These are phyloP conservation scores for Rhizophora apiculata DNA, from an alignment of 345 rosid genomes.

Conservation along the genomic window DNA sequence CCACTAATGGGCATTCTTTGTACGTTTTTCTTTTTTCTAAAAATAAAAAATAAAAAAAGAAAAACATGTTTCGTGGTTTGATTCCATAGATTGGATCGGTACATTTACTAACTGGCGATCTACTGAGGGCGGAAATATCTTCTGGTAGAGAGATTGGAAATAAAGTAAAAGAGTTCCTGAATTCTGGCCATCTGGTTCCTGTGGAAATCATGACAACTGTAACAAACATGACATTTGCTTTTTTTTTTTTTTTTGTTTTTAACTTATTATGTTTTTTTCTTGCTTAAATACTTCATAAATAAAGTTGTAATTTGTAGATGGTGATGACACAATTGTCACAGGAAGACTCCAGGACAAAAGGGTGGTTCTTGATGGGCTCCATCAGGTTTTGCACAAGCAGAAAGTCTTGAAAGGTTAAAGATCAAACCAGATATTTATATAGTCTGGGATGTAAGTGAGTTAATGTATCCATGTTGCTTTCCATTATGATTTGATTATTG, in stretches of 20 bases:
- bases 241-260: neutral
- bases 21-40: neutral
- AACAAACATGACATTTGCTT: slow-evolving; percentile 8
- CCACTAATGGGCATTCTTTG: neutral
- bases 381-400: slow-evolving; percentile 65
- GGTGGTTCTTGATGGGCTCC: slow-evolving; percentile 95
- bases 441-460: slow-evolving; percentile 57
- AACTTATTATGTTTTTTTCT: neutral
- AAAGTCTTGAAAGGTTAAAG: slow-evolving; percentile 64
- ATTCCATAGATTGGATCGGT: slow-evolving; percentile 53
- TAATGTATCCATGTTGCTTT: neutral
- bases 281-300: slow-evolving; percentile 3
- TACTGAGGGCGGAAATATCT: slow-evolving; percentile 75
- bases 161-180: slow-evolving; percentile 74
- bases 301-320: slow-evolving; percentile 44
- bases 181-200: slow-evolving; percentile 70
- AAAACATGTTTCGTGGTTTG: neutral
- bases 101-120: slow-evolving; percentile 85
- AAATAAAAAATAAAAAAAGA: too few relatives aligned
- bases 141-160: slow-evolving; percentile 69
- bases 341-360: slow-evolving; percentile 63
- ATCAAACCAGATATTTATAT: slow-evolving; percentile 70
- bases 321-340: slow-evolving; percentile 52
- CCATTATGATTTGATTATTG: neutral
- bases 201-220: slow-evolving; percentile 80